These are phyloP conservation scores for Psilocybe tampanensis DNA, from an alignment of 768 basidiomycete genomes.

Conservation along the genomic window DNA sequence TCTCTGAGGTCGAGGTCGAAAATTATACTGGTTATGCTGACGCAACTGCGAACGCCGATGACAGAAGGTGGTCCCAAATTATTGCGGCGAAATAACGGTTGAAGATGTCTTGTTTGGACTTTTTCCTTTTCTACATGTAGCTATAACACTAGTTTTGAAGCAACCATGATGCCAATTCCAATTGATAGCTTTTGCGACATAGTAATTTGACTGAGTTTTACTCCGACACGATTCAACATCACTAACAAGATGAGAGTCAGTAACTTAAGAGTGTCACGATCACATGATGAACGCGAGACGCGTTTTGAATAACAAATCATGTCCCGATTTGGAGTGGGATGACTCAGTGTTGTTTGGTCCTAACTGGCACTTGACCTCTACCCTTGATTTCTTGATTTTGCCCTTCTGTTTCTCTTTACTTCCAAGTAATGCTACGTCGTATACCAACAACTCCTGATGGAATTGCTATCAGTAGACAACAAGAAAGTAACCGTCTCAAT, in stretches of 20 bases:
- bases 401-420: background rate
- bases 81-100: constrained; percentile 9
- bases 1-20: constrained; percentile 58
- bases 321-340: too few species aligned
- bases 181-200: too few species aligned
- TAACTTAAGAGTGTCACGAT: too few species aligned
- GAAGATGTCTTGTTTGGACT: background rate
- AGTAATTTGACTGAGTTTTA: too few species aligned
- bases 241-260: background rate
- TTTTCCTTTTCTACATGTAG: too few species aligned
- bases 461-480: constrained; percentile 63
- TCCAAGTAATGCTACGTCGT: constrained; percentile 61
- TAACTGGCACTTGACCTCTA: too few species aligned
- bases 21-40: constrained; percentile 63
- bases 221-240: background rate
- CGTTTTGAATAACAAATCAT: constrained; percentile 3
- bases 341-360: too few species aligned
- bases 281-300: constrained; percentile 21
- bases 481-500: constrained; percentile 73
- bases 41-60: constrained; percentile 45
- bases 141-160: too few species aligned
- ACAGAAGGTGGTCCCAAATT: constrained; percentile 38
- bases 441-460: constrained; percentile 73
- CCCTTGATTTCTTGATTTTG: background rate
- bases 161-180: too few species aligned